Percentiles rank a stretch among this genome's conserved stretches.
Evolutionary conservation across 2,329 filamentous ascomycete genomes (phyloP).

Genomic region (Penicillium decumbens): DNA sequence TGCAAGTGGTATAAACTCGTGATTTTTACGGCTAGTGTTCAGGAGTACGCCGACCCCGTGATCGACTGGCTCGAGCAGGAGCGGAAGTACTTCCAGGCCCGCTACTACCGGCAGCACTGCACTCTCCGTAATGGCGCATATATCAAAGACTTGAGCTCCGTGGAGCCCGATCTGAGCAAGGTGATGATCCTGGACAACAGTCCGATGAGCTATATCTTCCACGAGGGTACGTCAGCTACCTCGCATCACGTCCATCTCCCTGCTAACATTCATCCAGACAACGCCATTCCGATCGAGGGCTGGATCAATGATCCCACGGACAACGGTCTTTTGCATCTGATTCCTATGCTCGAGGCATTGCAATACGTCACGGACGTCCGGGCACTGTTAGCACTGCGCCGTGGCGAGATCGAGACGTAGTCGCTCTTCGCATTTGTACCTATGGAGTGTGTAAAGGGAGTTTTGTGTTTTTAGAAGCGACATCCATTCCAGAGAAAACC

Average conservation of each 20-base stretch:
- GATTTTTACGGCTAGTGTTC: conserved; percentile 92
- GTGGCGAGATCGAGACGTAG: conserved; percentile 61
- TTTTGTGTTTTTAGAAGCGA: conserved; percentile 13
- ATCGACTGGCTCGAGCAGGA: conserved; percentile 98
- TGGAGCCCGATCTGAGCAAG: conserved; percentile 94
- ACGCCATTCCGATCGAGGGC: conserved; percentile 97
- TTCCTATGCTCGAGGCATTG: conserved; percentile 86
- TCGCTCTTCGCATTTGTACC: conserved; percentile 10
- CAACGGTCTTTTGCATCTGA: conserved; percentile 85
- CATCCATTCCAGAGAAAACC: conserved; percentile 4
- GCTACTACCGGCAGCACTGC: conserved; percentile 96
- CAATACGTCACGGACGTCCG: conserved; percentile 96
- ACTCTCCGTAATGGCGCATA: conserved; percentile 93
- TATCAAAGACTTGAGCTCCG: conserved; percentile 93
- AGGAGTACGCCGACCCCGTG: conserved; percentile 97
- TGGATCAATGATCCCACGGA: conserved; percentile 99
- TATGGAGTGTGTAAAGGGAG: conserved; percentile 19
- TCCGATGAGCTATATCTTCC: conserved; percentile 96
- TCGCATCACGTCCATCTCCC: neutral
- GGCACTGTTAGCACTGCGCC: conserved; percentile 78
- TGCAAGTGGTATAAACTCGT: conserved; percentile 98
- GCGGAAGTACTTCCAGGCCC: conserved; percentile 87
- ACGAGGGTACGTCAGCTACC: conserved; percentile 68
- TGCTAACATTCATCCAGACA: conserved; percentile 58
- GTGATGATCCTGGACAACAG: conserved; percentile 99